phyloP scores from a whole-genome alignment of 192 early-diverging fungal genomes.

The Podila clonocystis region DNA sequence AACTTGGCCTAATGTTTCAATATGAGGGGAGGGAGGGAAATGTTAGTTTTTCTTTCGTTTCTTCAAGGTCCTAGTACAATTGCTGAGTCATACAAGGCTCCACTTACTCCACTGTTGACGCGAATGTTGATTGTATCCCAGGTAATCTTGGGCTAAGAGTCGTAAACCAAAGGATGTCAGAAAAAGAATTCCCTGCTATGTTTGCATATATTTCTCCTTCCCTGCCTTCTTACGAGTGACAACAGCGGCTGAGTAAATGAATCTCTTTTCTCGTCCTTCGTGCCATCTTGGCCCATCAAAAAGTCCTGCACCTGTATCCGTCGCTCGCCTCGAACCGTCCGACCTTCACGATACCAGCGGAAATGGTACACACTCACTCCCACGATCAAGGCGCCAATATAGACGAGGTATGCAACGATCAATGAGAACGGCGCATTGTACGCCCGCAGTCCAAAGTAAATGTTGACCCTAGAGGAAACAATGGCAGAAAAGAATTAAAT shows the following conservation, averaged over 20 bases:
- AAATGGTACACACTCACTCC: constrained; percentile 1
- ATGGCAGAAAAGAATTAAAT: no score
- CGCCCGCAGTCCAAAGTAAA: background rate
- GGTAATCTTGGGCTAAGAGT: background rate
- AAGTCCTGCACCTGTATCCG: background rate
- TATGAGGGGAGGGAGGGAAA: no score
- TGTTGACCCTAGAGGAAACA: background rate
- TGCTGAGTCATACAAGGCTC: background rate
- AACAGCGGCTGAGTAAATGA: no score
- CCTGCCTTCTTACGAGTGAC: no score
- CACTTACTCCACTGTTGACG: constrained; percentile 20
- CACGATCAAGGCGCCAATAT: background rate
- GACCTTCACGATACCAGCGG: background rate
- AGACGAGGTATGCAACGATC: background rate
- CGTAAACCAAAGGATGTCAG: background rate
- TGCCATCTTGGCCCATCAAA: background rate
- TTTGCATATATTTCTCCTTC: no score
- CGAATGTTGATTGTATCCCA: constrained; percentile 7
- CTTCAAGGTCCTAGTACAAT: background rate
- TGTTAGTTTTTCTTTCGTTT: no score
- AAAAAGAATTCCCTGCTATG: no score
- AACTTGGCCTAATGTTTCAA: constrained; percentile 5
- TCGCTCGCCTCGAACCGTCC: background rate
- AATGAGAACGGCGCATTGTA: background rate
- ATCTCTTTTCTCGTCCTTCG: background rate